Conservation (phyloP, 768 basidiomycete genomes). For the Boletus pseudo-olivaceus region DNA sequence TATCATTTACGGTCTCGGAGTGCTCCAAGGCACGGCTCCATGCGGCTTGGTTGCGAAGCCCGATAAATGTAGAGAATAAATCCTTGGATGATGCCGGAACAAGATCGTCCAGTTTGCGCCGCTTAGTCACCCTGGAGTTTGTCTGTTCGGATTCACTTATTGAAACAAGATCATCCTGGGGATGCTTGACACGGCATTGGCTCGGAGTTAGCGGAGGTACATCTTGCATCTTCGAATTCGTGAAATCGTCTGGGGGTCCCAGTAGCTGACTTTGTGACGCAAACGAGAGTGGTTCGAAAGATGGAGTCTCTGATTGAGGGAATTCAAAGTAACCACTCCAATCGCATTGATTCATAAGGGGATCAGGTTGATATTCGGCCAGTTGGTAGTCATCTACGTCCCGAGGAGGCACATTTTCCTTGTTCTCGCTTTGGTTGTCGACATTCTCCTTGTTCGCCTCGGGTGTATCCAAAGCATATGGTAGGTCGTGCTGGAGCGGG, state of each 20-base stretch:
- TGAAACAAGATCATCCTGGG: neutral
- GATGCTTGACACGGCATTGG: neutral
- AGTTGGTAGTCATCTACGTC: neutral
- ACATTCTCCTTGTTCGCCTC: constrained; percentile 15
- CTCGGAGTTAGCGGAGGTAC: constrained; percentile 5
- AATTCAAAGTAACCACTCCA: constrained; percentile 24
- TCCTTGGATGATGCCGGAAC: constrained; percentile 25
- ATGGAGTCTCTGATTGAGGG: constrained; percentile 14
- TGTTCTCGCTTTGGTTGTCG: constrained; percentile 11
- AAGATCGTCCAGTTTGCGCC: constrained; percentile 24
- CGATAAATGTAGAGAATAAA: constrained; percentile 23
- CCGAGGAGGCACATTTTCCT: constrained; percentile 15
- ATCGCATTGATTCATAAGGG: constrained; percentile 9
- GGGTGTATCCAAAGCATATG: neutral
- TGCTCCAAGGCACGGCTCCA: constrained; percentile 2
- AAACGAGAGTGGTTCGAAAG: constrained; percentile 27
- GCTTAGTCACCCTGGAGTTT: constrained; percentile 12
- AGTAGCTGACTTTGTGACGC: constrained; percentile 14
- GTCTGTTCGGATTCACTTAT: constrained; percentile 1
- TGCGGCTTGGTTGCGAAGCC: constrained; percentile 22
- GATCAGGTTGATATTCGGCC: neutral
- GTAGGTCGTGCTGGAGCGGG: constrained; percentile 8
- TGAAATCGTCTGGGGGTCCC: constrained; percentile 1
- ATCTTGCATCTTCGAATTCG: constrained; percentile 3
- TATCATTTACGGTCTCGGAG: constrained; percentile 13